Base-by-base conservation (phyloP, 2,329 filamentous ascomycete species). In the Niveomyces coronatus region DNA sequence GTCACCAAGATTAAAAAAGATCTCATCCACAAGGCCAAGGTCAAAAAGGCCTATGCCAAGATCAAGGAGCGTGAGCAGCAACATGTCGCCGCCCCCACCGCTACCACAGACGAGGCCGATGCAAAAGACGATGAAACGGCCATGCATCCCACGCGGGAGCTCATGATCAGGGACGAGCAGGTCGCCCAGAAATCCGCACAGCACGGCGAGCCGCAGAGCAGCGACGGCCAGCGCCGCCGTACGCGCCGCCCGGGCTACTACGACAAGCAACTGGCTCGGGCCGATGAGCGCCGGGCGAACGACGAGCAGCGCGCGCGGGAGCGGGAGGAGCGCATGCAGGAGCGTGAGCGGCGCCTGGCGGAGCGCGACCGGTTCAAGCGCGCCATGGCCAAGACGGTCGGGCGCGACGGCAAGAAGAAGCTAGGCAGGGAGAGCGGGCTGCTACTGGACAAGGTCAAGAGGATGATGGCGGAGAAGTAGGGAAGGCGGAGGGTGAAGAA, bases 11-110 rank as follows among this genome's bases (percentile, higher is more conserved):
- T 94, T 54, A 96, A 96, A 62, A 74, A 82, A 47, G 76, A 84
- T 47, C 67, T 94, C 40, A 95, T 96, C 51, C 77, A 87, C 59
- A 93, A 91, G 58, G 87, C 88, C 44, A 94, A 95, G 61, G 71
- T 94, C 45, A 91, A 89, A 63, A 94, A 94, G 61, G 76, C 83
- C 29, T 95, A 94, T 56, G 83, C 82, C 45, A 95, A 94, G 61
- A 67, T 94, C 46, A 89, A 88, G 60, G 78, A 57, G 5, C 52
- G 53, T 19, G 57, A 67, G 36, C 57, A 27, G 14, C 23, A 47
- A 26, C 35, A 51, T 14, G 45, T 43, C 32, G 39, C 34, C 24
- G 35, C 38, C 19, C 36, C 35, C 9, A 16, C 17, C 17, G 15
- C 11, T 9, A 5, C 32, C 7, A 39, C 39, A 18, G 39, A 43